Percentiles rank a stretch among this genome's conserved stretches.
Evolutionary conservation across 331 rosid species (phyloP).

Genomic region (Saraca asoca): DNA sequence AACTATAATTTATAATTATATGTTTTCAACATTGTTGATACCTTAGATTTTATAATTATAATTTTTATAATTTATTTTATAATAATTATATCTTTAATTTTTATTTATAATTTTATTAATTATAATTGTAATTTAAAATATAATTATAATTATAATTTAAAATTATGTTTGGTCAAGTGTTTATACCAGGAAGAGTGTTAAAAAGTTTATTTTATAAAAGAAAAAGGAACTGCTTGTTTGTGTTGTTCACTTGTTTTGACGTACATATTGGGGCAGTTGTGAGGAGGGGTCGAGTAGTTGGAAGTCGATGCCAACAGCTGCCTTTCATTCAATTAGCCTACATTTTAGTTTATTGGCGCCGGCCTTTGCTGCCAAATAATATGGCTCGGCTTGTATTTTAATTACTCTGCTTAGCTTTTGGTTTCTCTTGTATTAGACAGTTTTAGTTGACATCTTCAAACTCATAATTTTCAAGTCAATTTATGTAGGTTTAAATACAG

Average conservation of each 20-base stretch:
- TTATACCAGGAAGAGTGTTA: conserved; percentile 20
- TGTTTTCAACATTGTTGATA: too few relatives aligned
- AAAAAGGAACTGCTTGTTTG: not conserved
- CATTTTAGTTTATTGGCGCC: conserved; percentile 59
- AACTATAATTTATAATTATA: too few relatives aligned
- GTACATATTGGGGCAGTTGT: conserved; percentile 43
- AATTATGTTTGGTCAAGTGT: too few relatives aligned
- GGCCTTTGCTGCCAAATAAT: conserved; percentile 39
- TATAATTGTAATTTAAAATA: too few relatives aligned
- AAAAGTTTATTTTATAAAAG: not conserved
- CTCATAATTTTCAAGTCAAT: not conserved
- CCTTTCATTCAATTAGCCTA: conserved; percentile 76
- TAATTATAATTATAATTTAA: too few relatives aligned
- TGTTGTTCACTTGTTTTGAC: conserved; percentile 23
- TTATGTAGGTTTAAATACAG: too few relatives aligned
- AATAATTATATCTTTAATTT: too few relatives aligned
- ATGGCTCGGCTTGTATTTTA: conserved; percentile 2
- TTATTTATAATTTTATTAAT: too few relatives aligned
- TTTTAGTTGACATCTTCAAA: not conserved
- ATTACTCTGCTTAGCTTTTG: not conserved
- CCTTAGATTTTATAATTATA: too few relatives aligned
- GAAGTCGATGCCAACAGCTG: conserved; percentile 44
- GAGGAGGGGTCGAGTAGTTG: conserved; percentile 57
- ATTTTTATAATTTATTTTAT: too few relatives aligned
- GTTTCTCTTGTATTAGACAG: not conserved